These are phyloP conservation scores for Mallotus repandus DNA, from an alignment of 441 rosid genomes.

Conservation along the genomic window DNA sequence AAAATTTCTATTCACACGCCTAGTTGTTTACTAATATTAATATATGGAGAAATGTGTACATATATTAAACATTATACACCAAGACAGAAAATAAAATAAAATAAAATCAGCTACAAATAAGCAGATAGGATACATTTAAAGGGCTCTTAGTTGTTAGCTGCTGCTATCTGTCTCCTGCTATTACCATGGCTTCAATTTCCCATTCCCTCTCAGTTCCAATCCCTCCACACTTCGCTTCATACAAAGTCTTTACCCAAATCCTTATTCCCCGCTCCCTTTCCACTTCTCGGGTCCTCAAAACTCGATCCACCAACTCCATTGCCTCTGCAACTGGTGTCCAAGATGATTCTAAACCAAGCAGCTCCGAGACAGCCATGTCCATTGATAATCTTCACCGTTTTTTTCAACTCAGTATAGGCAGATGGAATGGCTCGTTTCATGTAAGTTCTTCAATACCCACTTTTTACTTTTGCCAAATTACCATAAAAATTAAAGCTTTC, in stretches of 20 bases:
- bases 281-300: conserved; percentile 24
- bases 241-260: conserved; percentile 9
- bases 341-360: conserved; percentile 30
- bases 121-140: too few relatives aligned
- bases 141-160: too few relatives aligned
- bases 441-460: conserved; percentile 25
- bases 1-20: too few relatives aligned
- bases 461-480: not conserved
- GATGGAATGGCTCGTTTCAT: conserved; percentile 82
- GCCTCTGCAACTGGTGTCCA: conserved; percentile 25
- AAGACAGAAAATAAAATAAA: too few relatives aligned
- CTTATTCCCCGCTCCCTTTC: not conserved
- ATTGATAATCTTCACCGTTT: conserved; percentile 70
- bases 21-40: too few relatives aligned
- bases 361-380: conserved; percentile 48
- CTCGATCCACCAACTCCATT: conserved; percentile 33
- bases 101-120: too few relatives aligned
- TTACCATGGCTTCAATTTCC: conserved; percentile 34
- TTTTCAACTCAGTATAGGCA: conserved; percentile 63
- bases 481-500: not conserved
- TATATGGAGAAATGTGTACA: too few relatives aligned
- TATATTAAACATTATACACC: too few relatives aligned
- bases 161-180: too few relatives aligned
- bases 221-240: conserved; percentile 18
- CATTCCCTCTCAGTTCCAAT: conserved; percentile 15